These are phyloP conservation scores for Teratosphaeria gauchensis DNA, from an alignment of 2,329 filamentous ascomycete genomes.

Conservation along the genomic window DNA sequence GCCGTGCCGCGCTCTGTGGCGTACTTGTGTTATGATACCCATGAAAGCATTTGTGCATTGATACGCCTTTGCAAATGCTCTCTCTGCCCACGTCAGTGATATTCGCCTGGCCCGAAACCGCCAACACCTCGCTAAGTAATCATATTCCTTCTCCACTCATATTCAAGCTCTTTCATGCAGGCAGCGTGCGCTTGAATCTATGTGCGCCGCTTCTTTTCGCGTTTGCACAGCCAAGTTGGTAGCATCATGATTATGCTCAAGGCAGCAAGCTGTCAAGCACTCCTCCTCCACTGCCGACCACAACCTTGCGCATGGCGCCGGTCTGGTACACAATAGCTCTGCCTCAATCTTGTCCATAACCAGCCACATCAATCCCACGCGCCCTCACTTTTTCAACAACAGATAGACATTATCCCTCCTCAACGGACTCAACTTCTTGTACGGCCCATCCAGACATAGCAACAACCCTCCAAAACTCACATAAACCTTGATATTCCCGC, in stretches of 20 bases:
- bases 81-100: background rate
- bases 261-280: background rate
- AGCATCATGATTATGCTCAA: background rate
- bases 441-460: slow-evolving; percentile 83
- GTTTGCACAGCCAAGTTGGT: background rate
- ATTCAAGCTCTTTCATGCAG: slow-evolving; percentile 3
- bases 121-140: slow-evolving; percentile 23
- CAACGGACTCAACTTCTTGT: slow-evolving; percentile 87
- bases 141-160: background rate
- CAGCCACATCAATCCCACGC: background rate
- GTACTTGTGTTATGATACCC: slow-evolving; percentile 15
- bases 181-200: background rate
- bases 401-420: slow-evolving; percentile 92
- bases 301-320: background rate
- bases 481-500: slow-evolving; percentile 84
- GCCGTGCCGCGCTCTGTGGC: background rate
- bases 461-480: slow-evolving; percentile 88
- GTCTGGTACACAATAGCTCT: background rate
- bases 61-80: background rate
- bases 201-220: background rate
- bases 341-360: background rate
- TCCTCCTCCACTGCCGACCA: background rate
- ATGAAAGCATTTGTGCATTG: slow-evolving; percentile 8
- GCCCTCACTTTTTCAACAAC: slow-evolving; percentile 70
- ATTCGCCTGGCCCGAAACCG: slow-evolving; percentile 3